phyloP scores from a whole-genome alignment of 2,329 filamentous ascomycete species.

The Ceratocystiopsis minuta region DNA sequence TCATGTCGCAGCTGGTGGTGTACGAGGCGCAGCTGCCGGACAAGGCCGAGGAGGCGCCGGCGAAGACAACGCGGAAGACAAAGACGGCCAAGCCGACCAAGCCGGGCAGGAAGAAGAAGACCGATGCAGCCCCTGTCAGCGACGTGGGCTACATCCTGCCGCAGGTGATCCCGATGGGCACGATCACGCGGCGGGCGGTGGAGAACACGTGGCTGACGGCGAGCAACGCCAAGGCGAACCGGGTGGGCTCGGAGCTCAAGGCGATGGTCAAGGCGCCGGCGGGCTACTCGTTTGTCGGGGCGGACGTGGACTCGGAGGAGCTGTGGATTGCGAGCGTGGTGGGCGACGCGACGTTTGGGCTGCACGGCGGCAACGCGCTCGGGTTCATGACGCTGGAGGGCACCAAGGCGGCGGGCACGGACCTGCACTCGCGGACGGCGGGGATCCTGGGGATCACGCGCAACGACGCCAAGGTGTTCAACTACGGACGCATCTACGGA shows the following conservation, averaged over 20 bases:
- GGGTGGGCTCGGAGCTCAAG: conserved; percentile 91
- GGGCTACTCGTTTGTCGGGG: conserved; percentile 86
- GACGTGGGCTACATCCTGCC: conserved; percentile 66
- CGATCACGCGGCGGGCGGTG: conserved; percentile 80
- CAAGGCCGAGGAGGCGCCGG: not conserved
- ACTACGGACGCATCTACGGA: conserved; percentile 98
- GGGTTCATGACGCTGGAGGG: conserved; percentile 99
- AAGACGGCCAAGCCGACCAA: not conserved
- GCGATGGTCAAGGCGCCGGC: conserved; percentile 86
- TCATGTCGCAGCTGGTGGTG: conserved; percentile 88
- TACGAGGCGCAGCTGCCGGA: conserved; percentile 45
- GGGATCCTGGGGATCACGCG: conserved; percentile 82
- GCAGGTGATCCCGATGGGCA: conserved; percentile 96
- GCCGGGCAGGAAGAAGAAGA: not conserved
- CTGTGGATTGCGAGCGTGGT: conserved; percentile 95
- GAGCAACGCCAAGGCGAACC: conserved; percentile 89
- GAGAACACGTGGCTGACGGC: conserved; percentile 98
- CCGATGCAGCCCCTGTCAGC: conserved; percentile 8
- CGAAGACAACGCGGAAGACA: conserved; percentile 4
- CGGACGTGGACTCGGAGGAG: conserved; percentile 93
- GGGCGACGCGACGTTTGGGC: conserved; percentile 82
- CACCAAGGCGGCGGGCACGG: conserved; percentile 82
- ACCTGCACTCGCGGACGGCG: conserved; percentile 86
- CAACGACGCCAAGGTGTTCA: conserved; percentile 94
- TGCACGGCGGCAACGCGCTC: conserved; percentile 92